Base-by-base conservation (phyloP, 805 yeast genomes). In the Candida silvicultrix region DNA sequence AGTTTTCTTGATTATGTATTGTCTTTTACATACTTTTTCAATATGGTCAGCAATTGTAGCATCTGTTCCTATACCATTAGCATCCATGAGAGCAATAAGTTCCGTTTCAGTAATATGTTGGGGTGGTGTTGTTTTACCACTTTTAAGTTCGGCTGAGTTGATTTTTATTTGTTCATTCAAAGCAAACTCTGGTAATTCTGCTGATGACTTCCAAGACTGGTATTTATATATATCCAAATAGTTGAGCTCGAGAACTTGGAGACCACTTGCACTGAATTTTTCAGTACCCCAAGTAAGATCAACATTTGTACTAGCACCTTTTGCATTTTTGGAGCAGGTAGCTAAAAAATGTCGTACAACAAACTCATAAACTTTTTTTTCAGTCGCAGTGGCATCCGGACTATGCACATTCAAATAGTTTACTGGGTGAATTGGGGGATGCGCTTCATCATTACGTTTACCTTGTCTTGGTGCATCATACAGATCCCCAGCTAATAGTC, bases 31-130 rank as follows among this genome's bases (percentile, higher is more conserved):
- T 38, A 94, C 81, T 59, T 86, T 90, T 47, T 85, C 89, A 35
- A 94, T 94, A 64, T 94, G 99, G 38, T 94, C 99, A 0, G 98
- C 99, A 65, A 94, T 95, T 0, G 99, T 94, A 1, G 99, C 99
- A 69, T 94, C 99, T 0, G 99, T 94, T 2, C 99, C 99, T 40
- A 94, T 94, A 0, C 98, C 98, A 63, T 94, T 94, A 11, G 81
- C 86, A 68, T 95, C 98, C 99, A 94, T 94, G 41, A 94, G 68
- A 10, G 88, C 83, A 65, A 94, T 89, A 20, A 94, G 71, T 59
- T 92, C 99, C 0, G 96, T 75, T 63, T 94, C 99, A 0, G 98
- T 92, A 73, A 94, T 75, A 44, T 81, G 84, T 25, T 68, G 65
- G 0, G 99, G 99, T 0, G 97, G 81, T 0, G 83, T 59, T 0